Percentiles rank a stretch among this genome's conserved stretches.
Conservation (phyloP, 176 grass and related monocot species). For the Triticum turgidum region DNA sequence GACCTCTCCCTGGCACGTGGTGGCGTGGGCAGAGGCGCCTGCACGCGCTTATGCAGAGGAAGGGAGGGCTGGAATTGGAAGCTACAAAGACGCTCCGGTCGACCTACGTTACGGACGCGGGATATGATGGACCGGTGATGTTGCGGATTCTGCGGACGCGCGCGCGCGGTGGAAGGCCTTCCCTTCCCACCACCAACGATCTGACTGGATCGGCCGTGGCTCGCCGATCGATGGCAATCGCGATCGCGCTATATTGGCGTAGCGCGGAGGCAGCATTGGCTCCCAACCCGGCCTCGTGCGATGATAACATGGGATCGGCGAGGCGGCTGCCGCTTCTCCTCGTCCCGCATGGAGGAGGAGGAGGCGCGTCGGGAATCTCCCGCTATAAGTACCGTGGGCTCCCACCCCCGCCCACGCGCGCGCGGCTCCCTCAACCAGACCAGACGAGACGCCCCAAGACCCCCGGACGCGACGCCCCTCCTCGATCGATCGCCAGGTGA, state of each 20-base stretch:
- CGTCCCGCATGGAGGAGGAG: background rate
- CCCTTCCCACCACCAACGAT: background rate
- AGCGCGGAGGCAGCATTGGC: background rate
- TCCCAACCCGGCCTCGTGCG: too few relatives aligned
- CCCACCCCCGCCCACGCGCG: conserved; percentile 2
- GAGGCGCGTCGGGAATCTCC: background rate
- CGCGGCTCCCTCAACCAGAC: background rate
- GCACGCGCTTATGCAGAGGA: too few relatives aligned
- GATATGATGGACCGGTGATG: background rate
- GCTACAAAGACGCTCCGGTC: background rate
- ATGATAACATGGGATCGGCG: conserved; percentile 5
- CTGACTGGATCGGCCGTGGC: background rate
- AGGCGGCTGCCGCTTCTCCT: background rate
- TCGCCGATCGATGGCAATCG: background rate
- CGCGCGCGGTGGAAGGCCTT: background rate
- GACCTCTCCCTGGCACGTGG: background rate
- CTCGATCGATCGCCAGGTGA: background rate
- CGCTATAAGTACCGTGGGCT: background rate
- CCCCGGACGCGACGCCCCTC: background rate
- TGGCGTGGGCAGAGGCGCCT: background rate
- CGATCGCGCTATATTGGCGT: background rate
- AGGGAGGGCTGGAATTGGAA: too few relatives aligned
- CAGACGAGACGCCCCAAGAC: background rate
- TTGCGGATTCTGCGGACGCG: background rate
- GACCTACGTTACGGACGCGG: background rate